Evolutionary conservation across 768 basidiomycete species (phyloP).

Genomic region (Serendipita sp.): DNA sequence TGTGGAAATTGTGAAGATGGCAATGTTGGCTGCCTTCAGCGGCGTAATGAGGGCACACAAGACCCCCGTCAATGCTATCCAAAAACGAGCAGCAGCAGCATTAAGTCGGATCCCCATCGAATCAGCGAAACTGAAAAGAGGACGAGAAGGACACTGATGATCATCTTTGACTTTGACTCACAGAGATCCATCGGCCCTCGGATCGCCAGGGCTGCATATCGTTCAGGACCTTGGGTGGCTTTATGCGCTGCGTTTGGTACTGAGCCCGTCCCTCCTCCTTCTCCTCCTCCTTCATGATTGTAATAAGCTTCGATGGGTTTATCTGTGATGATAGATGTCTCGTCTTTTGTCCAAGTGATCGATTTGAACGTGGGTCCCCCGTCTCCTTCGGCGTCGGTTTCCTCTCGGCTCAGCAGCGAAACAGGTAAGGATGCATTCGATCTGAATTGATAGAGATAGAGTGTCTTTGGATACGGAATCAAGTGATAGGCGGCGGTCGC

Average conservation of each 20-base stretch:
- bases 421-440: background rate
- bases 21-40: constrained; percentile 33
- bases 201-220: constrained; percentile 24
- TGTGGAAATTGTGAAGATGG: constrained; percentile 46
- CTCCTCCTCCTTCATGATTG: constrained; percentile 20
- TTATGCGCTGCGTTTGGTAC: constrained; percentile 35
- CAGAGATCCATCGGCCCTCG: constrained; percentile 53
- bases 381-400: background rate
- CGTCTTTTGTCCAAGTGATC: constrained; percentile 42
- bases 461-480: background rate
- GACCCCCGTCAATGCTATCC: constrained; percentile 38
- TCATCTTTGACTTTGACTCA: constrained; percentile 13
- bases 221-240: background rate
- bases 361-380: constrained; percentile 25
- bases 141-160: background rate
- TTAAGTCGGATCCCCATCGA: background rate
- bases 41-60: constrained; percentile 38
- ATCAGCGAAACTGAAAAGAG: background rate
- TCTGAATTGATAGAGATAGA: background rate
- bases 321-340: constrained; percentile 40
- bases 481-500: background rate
- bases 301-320: constrained; percentile 25
- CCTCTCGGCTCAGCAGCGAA: background rate
- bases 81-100: background rate
- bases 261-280: constrained; percentile 6